Evolutionary conservation across 2,329 filamentous ascomycete species (phyloP).

Genomic region (Exophiala sp.): DNA sequence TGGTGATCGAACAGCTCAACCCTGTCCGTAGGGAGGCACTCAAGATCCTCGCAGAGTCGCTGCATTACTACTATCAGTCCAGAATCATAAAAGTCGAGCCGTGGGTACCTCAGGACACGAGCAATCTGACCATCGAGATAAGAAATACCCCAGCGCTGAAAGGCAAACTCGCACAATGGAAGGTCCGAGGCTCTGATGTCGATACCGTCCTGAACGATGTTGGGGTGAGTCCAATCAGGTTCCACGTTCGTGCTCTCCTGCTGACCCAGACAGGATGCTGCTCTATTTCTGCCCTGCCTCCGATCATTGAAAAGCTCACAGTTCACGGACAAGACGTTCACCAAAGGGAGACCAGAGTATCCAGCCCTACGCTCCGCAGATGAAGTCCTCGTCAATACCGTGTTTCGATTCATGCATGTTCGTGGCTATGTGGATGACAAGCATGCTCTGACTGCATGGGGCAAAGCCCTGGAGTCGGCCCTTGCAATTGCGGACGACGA

Average conservation of each 20-base stretch:
- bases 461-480: slow-evolving; percentile 69
- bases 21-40: slow-evolving; percentile 73
- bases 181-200: slow-evolving; percentile 55
- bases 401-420: slow-evolving; percentile 87
- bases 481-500: slow-evolving; percentile 68
- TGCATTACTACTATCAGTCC: slow-evolving; percentile 79
- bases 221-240: slow-evolving; percentile 30
- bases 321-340: slow-evolving; percentile 67
- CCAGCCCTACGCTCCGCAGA: slow-evolving; percentile 55
- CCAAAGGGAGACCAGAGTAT: slow-evolving; percentile 29
- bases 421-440: slow-evolving; percentile 76
- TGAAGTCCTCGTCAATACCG: slow-evolving; percentile 69
- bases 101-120: slow-evolving; percentile 75
- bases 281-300: slow-evolving; percentile 39
- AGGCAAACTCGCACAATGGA: slow-evolving; percentile 63
- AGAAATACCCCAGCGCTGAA: slow-evolving; percentile 53
- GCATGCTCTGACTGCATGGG: slow-evolving; percentile 81
- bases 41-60: slow-evolving; percentile 70
- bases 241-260: slow-evolving; percentile 11
- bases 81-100: slow-evolving; percentile 73
- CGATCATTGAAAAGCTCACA: slow-evolving; percentile 64
- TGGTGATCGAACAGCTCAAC: slow-evolving; percentile 71
- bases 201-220: slow-evolving; percentile 21
- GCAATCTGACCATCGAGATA: slow-evolving; percentile 63
- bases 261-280: slow-evolving; percentile 17